Conservation (phyloP, 2,329 filamentous ascomycete species). For the Rosellinia necatrix region DNA sequence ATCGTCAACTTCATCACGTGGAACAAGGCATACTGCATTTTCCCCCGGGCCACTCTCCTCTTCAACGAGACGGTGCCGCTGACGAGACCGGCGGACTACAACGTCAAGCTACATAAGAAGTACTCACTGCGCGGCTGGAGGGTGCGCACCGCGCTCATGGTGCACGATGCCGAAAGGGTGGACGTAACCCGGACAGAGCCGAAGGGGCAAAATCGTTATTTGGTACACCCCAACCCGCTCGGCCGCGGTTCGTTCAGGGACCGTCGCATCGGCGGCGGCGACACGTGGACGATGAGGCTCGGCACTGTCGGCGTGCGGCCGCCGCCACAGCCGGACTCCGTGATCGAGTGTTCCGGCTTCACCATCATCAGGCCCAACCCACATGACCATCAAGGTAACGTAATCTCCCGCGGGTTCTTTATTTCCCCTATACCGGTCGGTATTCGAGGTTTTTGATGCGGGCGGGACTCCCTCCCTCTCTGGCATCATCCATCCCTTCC, state of each 20-base stretch:
- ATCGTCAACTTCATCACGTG: slow-evolving; percentile 23
- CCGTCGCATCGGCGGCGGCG: slow-evolving; percentile 15
- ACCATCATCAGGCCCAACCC: too few relatives aligned
- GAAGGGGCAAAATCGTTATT: too few relatives aligned
- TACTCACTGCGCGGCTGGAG: slow-evolving; percentile 12
- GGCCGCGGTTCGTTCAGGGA: not conserved
- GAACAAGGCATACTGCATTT: slow-evolving; percentile 22
- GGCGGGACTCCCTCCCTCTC: too few relatives aligned
- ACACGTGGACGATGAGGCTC: slow-evolving; percentile 18
- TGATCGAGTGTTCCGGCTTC: slow-evolving; percentile 20
- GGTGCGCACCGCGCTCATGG: not conserved
- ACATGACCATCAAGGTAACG: too few relatives aligned
- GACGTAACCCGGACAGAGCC: too few relatives aligned
- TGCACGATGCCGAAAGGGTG: too few relatives aligned
- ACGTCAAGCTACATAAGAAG: slow-evolving; percentile 7
- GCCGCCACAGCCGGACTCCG: slow-evolving; percentile 14
- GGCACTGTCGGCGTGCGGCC: not conserved
- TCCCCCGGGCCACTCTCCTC: slow-evolving; percentile 18
- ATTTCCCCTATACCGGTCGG: too few relatives aligned
- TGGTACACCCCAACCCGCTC: slow-evolving; percentile 7
- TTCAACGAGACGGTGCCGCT: slow-evolving; percentile 18
- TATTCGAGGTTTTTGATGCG: too few relatives aligned
- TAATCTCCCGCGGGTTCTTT: too few relatives aligned
- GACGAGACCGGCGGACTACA: not conserved
- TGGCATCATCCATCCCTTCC: too few relatives aligned